Conservation (phyloP, 257 asterid genomes). For the Nicotiana otophora region DNA sequence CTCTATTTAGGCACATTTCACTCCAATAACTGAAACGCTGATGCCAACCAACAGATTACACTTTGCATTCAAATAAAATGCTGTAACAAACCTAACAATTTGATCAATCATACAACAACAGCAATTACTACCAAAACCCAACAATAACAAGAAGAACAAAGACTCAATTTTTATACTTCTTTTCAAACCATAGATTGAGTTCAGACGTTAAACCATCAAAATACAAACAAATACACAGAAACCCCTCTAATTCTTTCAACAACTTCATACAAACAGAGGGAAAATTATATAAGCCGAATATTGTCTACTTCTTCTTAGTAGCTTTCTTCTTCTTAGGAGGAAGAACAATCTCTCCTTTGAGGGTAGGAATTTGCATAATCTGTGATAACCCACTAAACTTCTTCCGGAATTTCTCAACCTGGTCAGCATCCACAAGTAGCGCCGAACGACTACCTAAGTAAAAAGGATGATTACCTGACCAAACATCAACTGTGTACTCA, state of each 20-base stretch:
- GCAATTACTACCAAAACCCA: background rate
- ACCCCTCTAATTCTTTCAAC: constrained; percentile 4
- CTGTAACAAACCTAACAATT: too few species aligned
- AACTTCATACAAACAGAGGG: constrained; percentile 1
- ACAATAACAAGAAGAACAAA: background rate
- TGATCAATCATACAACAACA: too few species aligned
- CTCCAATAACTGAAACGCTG: background rate
- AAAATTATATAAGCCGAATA: background rate
- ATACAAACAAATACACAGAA: constrained; percentile 15
- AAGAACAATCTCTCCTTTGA: constrained; percentile 83
- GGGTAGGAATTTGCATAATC: constrained; percentile 79
- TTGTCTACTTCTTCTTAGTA: constrained; percentile 58
- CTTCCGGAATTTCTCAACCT: constrained; percentile 84
- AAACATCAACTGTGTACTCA: constrained; percentile 89
- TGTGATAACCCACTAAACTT: constrained; percentile 51
- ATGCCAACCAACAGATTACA: background rate
- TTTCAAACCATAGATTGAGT: background rate
- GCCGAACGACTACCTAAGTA: constrained; percentile 79
- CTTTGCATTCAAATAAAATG: background rate
- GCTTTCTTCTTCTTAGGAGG: constrained; percentile 73
- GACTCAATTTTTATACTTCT: background rate
- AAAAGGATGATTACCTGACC: constrained; percentile 97
- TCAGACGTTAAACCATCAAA: constrained; percentile 2
- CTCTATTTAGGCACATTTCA: background rate
- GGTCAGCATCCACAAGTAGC: constrained; percentile 60